Conservation (phyloP, 2,329 filamentous ascomycete species). For the Claviceps sp. region DNA sequence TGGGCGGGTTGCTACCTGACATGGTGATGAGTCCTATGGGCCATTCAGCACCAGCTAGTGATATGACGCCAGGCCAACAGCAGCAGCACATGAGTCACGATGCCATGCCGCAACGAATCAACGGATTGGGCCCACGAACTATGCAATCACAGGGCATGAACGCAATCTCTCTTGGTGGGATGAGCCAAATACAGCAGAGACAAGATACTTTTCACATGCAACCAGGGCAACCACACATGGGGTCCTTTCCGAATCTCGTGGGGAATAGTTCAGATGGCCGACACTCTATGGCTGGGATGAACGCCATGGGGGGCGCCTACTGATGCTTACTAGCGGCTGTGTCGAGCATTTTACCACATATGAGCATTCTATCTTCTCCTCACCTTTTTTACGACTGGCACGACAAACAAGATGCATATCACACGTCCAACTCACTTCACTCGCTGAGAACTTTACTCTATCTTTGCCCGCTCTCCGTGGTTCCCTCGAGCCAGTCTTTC, state of each 20-base stretch:
- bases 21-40: conserved; percentile 39
- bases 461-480: background rate
- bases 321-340: background rate
- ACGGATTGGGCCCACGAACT: conserved; percentile 10
- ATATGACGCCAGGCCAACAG: conserved; percentile 13
- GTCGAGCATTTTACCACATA: background rate
- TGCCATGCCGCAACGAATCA: conserved; percentile 15
- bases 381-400: background rate
- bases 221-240: conserved; percentile 12
- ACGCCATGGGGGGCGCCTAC: conserved; percentile 11
- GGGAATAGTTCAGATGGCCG: conserved; percentile 26
- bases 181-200: conserved; percentile 15
- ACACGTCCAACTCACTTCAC: background rate
- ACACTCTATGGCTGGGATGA: conserved; percentile 15
- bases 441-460: background rate
- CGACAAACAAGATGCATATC: background rate
- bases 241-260: conserved; percentile 37
- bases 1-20: conserved; percentile 38
- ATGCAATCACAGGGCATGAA: conserved; percentile 16
- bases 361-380: background rate
- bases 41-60: conserved; percentile 11
- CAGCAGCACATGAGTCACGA: conserved; percentile 20
- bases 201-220: conserved; percentile 21
- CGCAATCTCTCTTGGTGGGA: conserved; percentile 16
- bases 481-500: background rate